These are phyloP conservation scores for Aspergillus phoenicis DNA, from an alignment of 2,329 filamentous ascomycete species.

Conservation along the genomic window DNA sequence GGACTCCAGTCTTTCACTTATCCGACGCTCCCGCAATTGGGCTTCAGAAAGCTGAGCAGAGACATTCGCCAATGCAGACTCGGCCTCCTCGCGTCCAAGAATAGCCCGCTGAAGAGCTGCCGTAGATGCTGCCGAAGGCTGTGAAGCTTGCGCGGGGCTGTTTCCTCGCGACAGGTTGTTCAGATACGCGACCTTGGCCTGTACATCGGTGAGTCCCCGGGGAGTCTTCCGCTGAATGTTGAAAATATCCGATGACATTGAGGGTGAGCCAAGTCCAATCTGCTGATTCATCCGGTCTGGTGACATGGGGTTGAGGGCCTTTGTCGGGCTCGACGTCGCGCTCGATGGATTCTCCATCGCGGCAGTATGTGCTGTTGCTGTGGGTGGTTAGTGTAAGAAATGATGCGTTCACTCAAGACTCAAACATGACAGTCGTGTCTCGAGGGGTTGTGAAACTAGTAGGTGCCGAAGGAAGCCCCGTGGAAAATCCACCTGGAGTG, in stretches of 20 bases:
- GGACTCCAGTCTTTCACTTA: conserved; percentile 49
- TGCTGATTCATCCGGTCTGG: conserved; percentile 54
- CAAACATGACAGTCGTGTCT: conserved; percentile 7
- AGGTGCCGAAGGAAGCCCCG: neutral
- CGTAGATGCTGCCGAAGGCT: conserved; percentile 39
- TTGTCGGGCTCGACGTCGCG: conserved; percentile 31
- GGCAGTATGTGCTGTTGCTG: conserved; percentile 10
- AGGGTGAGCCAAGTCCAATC: conserved; percentile 44
- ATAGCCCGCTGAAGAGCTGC: conserved; percentile 49
- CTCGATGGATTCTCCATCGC: conserved; percentile 42
- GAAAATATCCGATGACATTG: conserved; percentile 38
- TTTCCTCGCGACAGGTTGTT: conserved; percentile 46
- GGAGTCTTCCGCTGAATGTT: conserved; percentile 40
- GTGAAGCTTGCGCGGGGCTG: conserved; percentile 31
- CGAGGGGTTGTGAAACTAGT: neutral
- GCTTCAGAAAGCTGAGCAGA: conserved; percentile 45
- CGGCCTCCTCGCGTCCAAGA: conserved; percentile 51
- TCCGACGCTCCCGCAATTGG: conserved; percentile 46
- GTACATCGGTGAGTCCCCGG: conserved; percentile 47
- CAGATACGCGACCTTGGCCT: conserved; percentile 52
- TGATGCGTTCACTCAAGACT: neutral
- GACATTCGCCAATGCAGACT: conserved; percentile 39
- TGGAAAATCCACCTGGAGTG: conserved; percentile 1
- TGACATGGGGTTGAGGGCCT: conserved; percentile 48
- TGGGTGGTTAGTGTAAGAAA: neutral